phyloP scores from a whole-genome alignment of 495 filamentous ascomycete species.

The Hypoxylon perforatum region DNA sequence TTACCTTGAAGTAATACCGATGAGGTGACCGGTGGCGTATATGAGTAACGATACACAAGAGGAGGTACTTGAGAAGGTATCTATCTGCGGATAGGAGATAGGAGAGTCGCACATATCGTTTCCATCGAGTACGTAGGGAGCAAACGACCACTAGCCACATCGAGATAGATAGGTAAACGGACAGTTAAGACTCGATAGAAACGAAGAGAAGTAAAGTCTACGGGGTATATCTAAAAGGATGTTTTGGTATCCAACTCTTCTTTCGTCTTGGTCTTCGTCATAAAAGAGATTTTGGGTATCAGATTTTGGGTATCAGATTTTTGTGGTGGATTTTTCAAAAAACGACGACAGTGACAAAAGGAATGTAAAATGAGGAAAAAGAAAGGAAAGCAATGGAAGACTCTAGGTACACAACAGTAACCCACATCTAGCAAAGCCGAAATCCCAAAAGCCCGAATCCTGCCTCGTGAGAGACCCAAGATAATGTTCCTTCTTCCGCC shows the following conservation, averaged over 20 bases:
- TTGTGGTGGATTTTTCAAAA: conserved; percentile 2
- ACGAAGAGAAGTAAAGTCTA: conserved; percentile 22
- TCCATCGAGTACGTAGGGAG: no score
- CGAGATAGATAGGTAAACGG: no score
- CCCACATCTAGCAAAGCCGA: conserved; percentile 5
- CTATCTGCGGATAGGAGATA: no score
- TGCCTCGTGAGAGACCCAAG: conserved; percentile 11
- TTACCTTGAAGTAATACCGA: not conserved
- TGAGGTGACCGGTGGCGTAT: no score
- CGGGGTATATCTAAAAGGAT: conserved; percentile 33
- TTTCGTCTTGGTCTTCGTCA: conserved; percentile 10
- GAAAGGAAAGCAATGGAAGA: conserved; percentile 11
- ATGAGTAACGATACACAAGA: no score
- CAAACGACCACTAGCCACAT: no score
- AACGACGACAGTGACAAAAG: conserved; percentile 7
- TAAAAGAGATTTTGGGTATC: conserved; percentile 6
- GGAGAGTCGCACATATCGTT: no score
- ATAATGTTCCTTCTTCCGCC: not conserved
- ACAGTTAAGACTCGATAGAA: no score
- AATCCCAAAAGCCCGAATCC: conserved; percentile 1
- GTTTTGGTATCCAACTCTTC: not conserved
- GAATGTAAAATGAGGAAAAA: not conserved
- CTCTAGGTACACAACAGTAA: conserved; percentile 20
- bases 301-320: conserved; percentile 29
- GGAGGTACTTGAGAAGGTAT: no score